Evolutionary conservation across 352 stramenopile genomes (phyloP).

Genomic region (Phytopythium ostracodes): DNA sequence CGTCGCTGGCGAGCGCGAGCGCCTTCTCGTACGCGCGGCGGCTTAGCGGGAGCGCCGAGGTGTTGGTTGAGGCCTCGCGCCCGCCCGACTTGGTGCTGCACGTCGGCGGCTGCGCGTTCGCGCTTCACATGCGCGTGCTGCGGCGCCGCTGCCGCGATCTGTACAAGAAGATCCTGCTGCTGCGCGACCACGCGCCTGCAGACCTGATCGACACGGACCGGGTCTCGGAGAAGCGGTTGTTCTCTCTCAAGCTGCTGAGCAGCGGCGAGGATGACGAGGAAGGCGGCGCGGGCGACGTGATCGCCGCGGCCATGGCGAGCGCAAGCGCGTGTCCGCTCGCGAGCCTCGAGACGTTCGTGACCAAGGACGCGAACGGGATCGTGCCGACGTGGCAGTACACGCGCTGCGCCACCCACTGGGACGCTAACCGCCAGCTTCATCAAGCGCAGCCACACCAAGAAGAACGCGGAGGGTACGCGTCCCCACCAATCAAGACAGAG

Average conservation of each 20-base stretch:
- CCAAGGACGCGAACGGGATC: background rate
- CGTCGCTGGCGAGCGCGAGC: background rate
- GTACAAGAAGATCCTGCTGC: slow-evolving; percentile 24
- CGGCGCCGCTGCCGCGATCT: slow-evolving; percentile 31
- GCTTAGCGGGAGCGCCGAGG: background rate
- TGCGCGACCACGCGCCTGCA: slow-evolving; percentile 14
- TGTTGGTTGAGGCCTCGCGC: slow-evolving; percentile 10
- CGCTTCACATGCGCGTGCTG: slow-evolving; percentile 31
- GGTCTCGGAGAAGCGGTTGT: background rate
- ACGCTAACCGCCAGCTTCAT: slow-evolving; percentile 1
- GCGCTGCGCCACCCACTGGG: slow-evolving; percentile 7
- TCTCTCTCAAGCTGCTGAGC: background rate
- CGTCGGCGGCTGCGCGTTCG: slow-evolving; percentile 44
- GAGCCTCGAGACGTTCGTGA: background rate
- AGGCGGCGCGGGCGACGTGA: background rate
- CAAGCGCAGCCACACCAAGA: slow-evolving; percentile 3
- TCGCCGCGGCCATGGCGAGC: background rate
- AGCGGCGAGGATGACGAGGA: background rate
- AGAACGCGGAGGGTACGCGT: background rate
- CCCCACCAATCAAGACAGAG: background rate
- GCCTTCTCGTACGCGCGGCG: background rate
- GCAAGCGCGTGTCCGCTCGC: background rate
- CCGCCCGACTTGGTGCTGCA: slow-evolving; percentile 45
- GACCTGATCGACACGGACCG: background rate
- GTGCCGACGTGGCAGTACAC: slow-evolving; percentile 3